Conservation (phyloP, 306 rosid genomes). For the Castanea crenata region DNA sequence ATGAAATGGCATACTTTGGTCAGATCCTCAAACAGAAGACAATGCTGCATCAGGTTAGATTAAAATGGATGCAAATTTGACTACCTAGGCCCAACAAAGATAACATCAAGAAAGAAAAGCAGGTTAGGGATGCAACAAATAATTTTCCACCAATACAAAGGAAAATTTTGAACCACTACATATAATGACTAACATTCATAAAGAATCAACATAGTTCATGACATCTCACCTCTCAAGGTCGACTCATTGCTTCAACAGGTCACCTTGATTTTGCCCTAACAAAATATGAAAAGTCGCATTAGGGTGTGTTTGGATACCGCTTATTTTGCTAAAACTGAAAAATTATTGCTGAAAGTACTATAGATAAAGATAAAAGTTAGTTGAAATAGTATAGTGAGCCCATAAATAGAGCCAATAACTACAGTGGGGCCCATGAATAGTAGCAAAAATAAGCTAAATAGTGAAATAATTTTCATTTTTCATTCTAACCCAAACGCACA, state of each 20-base stretch:
- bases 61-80: background rate
- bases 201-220: background rate
- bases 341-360: no score
- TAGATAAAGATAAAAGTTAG: no score
- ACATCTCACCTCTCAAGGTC: slow-evolving; percentile 40
- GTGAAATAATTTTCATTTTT: no score
- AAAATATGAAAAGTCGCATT: slow-evolving; percentile 24
- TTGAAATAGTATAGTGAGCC: no score
- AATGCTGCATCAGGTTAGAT: background rate
- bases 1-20: background rate
- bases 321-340: no score
- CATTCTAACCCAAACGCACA: no score
- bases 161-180: background rate
- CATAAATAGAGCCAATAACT: no score
- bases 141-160: background rate
- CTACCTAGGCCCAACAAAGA: background rate
- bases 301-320: background rate
- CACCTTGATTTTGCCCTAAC: slow-evolving; percentile 58
- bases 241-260: slow-evolving; percentile 43
- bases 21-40: background rate
- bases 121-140: background rate
- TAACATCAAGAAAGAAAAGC: background rate
- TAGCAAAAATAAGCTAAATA: no score
- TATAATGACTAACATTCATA: background rate
- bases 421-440: no score